Conservation (phyloP, 345 rosid genomes). For the Eucalyptus caleyi region DNA sequence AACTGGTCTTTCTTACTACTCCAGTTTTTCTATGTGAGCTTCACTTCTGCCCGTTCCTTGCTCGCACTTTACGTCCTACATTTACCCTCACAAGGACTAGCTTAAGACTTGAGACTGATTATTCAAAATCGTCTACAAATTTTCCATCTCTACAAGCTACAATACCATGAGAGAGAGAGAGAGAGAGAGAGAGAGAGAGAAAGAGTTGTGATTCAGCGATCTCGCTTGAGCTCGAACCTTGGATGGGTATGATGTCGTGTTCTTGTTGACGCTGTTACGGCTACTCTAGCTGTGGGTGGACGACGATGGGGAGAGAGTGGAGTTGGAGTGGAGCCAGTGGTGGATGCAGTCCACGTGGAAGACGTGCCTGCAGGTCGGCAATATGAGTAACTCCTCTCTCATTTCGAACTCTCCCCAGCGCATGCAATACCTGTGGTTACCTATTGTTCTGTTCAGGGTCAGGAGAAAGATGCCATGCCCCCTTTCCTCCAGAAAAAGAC, state of each 20-base stretch:
- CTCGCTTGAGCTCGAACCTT: neutral
- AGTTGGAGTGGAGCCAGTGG: slow-evolving; percentile 70
- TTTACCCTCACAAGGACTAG: neutral
- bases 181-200: neutral
- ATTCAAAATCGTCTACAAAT: neutral
- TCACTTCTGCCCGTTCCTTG: neutral
- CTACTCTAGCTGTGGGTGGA: neutral
- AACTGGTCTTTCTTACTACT: neutral
- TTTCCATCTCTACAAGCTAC: neutral
- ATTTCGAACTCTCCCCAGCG: slow-evolving; percentile 86
- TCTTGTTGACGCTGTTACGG: neutral
- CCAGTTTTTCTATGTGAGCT: neutral
- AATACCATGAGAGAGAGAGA: too few species aligned
- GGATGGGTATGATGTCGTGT: neutral
- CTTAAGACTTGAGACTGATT: neutral
- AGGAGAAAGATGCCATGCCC: neutral
- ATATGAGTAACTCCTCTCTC: slow-evolving; percentile 67
- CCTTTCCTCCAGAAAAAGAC: neutral
- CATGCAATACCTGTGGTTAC: slow-evolving; percentile 31
- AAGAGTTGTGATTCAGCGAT: neutral
- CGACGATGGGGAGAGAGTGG: slow-evolving; percentile 39
- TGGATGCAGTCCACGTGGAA: slow-evolving; percentile 74
- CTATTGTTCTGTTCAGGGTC: slow-evolving; percentile 2
- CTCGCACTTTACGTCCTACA: neutral
- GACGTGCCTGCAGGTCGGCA: slow-evolving; percentile 77